Conservation (phyloP, 2,329 filamentous ascomycete species). For the Arthrinium puccinioides region DNA sequence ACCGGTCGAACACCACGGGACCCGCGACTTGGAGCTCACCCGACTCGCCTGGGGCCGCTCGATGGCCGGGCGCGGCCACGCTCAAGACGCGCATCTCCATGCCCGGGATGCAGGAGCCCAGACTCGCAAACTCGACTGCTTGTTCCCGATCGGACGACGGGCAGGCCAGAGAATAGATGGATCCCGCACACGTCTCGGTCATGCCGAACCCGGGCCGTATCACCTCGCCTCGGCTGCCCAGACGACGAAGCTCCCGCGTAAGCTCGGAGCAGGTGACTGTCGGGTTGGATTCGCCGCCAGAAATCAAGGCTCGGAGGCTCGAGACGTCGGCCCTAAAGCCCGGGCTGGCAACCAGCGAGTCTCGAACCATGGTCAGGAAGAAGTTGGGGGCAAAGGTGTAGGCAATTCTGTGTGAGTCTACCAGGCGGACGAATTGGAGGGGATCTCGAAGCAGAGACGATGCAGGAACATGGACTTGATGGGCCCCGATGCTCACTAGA, state of each 20-base stretch:
- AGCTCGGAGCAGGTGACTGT: slow-evolving; percentile 1
- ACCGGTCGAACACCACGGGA: slow-evolving; percentile 55
- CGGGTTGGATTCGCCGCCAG: slow-evolving; percentile 5
- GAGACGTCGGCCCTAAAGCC: background rate
- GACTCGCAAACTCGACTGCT: background rate
- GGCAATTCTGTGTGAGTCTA: slow-evolving; percentile 25
- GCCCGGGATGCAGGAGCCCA: background rate
- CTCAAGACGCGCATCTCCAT: background rate
- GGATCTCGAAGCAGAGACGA: slow-evolving; percentile 25
- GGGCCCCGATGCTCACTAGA: slow-evolving; percentile 21
- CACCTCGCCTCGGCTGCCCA: background rate
- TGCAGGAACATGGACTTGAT: slow-evolving; percentile 31
- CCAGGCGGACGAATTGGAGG: slow-evolving; percentile 24
- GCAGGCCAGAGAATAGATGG: no score
- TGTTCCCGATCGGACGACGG: background rate
- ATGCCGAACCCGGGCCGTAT: slow-evolving; percentile 4
- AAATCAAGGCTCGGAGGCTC: background rate
- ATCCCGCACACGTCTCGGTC: slow-evolving; percentile 5
- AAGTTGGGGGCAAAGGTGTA: slow-evolving; percentile 26
- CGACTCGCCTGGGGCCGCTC: slow-evolving; percentile 11
- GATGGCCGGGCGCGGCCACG: background rate
- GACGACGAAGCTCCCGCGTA: background rate
- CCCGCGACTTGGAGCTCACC: slow-evolving; percentile 55
- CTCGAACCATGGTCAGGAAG: slow-evolving; percentile 2
- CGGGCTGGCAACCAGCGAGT: background rate